Evolutionary conservation across 192 early-diverging fungal genomes (phyloP).

Genomic region (Pilobolus umbonatus): DNA sequence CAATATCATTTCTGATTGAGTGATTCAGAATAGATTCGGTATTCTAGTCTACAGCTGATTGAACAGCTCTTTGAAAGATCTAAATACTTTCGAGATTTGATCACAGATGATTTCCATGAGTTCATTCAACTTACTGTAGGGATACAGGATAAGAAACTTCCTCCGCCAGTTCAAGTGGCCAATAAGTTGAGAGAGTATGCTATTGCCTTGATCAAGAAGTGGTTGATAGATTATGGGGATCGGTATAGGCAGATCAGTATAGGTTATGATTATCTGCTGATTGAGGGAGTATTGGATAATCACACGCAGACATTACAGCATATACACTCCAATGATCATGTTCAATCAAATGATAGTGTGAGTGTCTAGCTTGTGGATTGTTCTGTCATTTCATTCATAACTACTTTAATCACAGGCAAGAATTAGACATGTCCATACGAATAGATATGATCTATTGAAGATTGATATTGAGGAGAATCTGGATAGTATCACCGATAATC

Average conservation of each 20-base stretch:
- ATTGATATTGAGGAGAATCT: conserved; percentile 35
- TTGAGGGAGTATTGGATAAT: conserved; percentile 24
- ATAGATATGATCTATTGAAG: conserved; percentile 34
- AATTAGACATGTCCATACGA: conserved; percentile 29
- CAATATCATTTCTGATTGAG: background rate
- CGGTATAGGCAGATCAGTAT: conserved; percentile 51
- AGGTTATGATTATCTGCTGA: conserved; percentile 52
- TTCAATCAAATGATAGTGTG: background rate
- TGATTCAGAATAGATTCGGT: conserved; percentile 44
- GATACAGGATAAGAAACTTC: conserved; percentile 45
- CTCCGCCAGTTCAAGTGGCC: conserved; percentile 49
- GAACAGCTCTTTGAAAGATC: conserved; percentile 62
- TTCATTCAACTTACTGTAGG: conserved; percentile 54
- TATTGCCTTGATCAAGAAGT: conserved; percentile 46
- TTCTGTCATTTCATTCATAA: background rate
- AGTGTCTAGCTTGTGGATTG: background rate
- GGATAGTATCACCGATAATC: conserved; percentile 37
- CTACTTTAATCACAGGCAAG: conserved; percentile 10
- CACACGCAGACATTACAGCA: background rate
- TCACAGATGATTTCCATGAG: conserved; percentile 45
- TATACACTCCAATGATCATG: conserved; percentile 11
- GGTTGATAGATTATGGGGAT: conserved; percentile 52
- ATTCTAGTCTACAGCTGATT: conserved; percentile 52
- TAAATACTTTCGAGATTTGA: conserved; percentile 54
- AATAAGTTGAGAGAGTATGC: conserved; percentile 41